Evolutionary conservation across 495 filamentous ascomycete species (phyloP).

Genomic region (Aspergillus diversus): DNA sequence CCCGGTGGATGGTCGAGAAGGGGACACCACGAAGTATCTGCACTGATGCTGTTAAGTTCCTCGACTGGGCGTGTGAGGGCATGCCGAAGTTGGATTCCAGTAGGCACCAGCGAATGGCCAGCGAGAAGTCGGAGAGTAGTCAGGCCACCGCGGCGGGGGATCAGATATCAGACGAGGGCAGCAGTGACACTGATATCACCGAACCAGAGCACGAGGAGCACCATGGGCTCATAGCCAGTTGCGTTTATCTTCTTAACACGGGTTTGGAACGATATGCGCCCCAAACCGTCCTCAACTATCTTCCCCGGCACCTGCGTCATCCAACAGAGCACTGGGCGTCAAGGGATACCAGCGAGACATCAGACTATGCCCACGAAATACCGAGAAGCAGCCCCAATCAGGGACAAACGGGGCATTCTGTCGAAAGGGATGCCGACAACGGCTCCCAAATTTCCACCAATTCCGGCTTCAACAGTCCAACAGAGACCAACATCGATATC

Average conservation of each 20-base stretch:
- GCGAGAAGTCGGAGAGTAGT: conserved; percentile 21
- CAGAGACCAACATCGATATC: conserved; percentile 29
- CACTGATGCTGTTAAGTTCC: conserved; percentile 79
- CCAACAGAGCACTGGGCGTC: conserved; percentile 42
- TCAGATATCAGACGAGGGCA: conserved; percentile 22
- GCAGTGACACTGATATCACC: conserved; percentile 21
- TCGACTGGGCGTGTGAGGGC: conserved; percentile 77
- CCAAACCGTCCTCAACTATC: conserved; percentile 53
- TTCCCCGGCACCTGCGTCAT: conserved; percentile 40
- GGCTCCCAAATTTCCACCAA: conserved; percentile 30
- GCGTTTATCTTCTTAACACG: conserved; percentile 45
- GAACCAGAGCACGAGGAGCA: conserved; percentile 34
- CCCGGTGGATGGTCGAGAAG: conserved; percentile 91
- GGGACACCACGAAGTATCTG: conserved; percentile 86
- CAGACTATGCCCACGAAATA: conserved; percentile 19
- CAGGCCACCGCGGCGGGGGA: conserved; percentile 12
- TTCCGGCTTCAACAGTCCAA: conserved; percentile 28
- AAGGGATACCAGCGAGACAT: conserved; percentile 18
- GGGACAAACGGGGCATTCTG: neutral
- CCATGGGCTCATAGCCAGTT: conserved; percentile 49
- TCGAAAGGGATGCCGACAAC: conserved; percentile 24
- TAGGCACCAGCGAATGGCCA: conserved; percentile 26
- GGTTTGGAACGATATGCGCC: conserved; percentile 48
- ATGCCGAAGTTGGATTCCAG: conserved; percentile 43
- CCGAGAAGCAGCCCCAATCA: conserved; percentile 13